Evolutionary conservation across 2,329 filamentous ascomycete genomes (phyloP), one percentile per base, ranked within the genome.

Genomic region (Neonectria punicea): DNA sequence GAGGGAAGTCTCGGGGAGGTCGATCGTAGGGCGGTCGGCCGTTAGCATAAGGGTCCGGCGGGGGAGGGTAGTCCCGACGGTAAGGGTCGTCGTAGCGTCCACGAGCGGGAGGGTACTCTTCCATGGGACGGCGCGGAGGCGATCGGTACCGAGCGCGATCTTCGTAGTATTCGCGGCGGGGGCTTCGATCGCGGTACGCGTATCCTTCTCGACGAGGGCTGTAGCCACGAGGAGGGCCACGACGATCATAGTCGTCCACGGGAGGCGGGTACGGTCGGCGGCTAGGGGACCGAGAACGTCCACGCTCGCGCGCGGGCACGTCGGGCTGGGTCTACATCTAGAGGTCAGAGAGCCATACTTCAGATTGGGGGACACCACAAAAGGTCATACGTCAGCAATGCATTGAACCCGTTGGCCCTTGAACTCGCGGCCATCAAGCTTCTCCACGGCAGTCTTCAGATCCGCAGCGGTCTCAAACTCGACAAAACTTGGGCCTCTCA

Each of bases 391-490:
- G 83, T 98, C 94, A 75, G 93, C 90, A 75, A 92, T 85, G 81
- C 96, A 99, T 71, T 88, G 90, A 72, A 99, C 95, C 70, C 89
- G 87, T 70, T 90, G 89, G 74, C 93, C 94, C 85, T 98, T 98
- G 82, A 98, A 98, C 76, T 97, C 94, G 78, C 90, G 91, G 71
- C 90, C 90, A 79, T 98, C 94, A 68, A 99, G 92, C 82, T 98
- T 98, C 80, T 98, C 94, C 62, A 98, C 93, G 58, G 96, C 96
- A 65, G 91, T 91, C 78, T 93, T 93, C 65, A 99, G 84, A 77
- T 99, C 96, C 71, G 89, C 90, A 64, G 92, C 92, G 67, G 93
- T 97, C 83, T 99, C 96, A 76, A 98, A 99, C 79, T 99, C 96
- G 78, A 99, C 95, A 80, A 98, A 98, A 76, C 95, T 98, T 77